These are phyloP conservation scores for Odontarrhena argentea DNA, from an alignment of 345 rosid species.

Conservation along the genomic window DNA sequence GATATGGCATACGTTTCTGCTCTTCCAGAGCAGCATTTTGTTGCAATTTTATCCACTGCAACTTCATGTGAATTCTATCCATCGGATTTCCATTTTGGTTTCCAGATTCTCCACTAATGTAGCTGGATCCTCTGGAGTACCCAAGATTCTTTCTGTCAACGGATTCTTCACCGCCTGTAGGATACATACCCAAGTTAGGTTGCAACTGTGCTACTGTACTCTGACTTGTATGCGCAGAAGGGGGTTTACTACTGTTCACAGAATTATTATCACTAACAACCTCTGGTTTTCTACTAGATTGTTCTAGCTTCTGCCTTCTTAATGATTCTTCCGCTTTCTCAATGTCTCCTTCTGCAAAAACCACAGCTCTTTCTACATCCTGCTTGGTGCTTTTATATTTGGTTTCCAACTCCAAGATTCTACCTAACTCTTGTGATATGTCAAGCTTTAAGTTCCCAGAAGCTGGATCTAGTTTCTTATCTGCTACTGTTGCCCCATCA, in stretches of 20 bases:
- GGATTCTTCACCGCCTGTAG: slow-evolving; percentile 49
- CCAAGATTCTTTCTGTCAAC: slow-evolving; percentile 67
- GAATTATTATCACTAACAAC: slow-evolving; percentile 59
- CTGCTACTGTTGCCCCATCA: slow-evolving; percentile 70
- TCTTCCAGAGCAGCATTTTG: slow-evolving; percentile 50
- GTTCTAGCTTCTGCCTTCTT: slow-evolving; percentile 58
- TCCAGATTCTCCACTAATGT: slow-evolving; percentile 43
- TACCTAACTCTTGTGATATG: slow-evolving; percentile 76
- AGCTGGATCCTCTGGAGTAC: slow-evolving; percentile 51
- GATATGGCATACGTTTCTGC: slow-evolving; percentile 55
- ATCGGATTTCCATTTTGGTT: slow-evolving; percentile 51
- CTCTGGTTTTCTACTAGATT: slow-evolving; percentile 54
- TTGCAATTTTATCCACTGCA: slow-evolving; percentile 66
- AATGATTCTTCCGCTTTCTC: slow-evolving; percentile 68
- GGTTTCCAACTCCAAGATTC: slow-evolving; percentile 66
- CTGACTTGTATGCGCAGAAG: slow-evolving; percentile 42
- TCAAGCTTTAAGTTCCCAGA: slow-evolving; percentile 75
- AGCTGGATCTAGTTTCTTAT: slow-evolving; percentile 50
- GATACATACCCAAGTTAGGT: slow-evolving; percentile 45
- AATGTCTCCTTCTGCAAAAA: slow-evolving; percentile 78
- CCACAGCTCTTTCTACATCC: slow-evolving; percentile 83
- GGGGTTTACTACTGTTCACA: slow-evolving; percentile 39
- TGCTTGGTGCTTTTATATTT: slow-evolving; percentile 68
- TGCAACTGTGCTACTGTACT: slow-evolving; percentile 50
- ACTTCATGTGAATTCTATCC: slow-evolving; percentile 58